These are phyloP conservation scores for Chionographis japonica DNA, from an alignment of 106 monocot species.

Conservation along the genomic window DNA sequence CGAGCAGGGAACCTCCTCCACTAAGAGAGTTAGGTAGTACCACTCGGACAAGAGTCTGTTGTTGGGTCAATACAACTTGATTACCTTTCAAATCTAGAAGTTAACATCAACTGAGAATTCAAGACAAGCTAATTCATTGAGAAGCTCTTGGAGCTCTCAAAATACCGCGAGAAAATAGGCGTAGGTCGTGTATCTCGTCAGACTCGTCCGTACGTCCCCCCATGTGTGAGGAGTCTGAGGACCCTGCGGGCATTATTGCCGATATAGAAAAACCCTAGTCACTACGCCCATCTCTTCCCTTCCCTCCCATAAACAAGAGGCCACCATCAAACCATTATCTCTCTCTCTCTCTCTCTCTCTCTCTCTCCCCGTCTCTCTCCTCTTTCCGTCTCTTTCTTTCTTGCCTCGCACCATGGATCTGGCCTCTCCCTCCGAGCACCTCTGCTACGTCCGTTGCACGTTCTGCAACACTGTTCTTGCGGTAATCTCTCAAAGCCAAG, in stretches of 20 bases:
- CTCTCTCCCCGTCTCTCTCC: slow-evolving; percentile 1
- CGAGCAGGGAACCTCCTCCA: too few relatives aligned
- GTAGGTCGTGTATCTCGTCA: not conserved
- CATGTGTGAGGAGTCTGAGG: slow-evolving; percentile 16
- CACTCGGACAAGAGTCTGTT: too few relatives aligned
- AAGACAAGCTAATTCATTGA: too few relatives aligned
- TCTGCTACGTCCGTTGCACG: slow-evolving; percentile 71
- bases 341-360: slow-evolving; percentile 6
- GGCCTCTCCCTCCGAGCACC: slow-evolving; percentile 40
- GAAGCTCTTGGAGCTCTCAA: too few relatives aligned
- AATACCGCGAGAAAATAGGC: too few relatives aligned
- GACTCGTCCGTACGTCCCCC: slow-evolving; percentile 20
- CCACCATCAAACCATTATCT: slow-evolving; percentile 3
- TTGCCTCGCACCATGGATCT: slow-evolving; percentile 35
- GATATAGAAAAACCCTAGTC: slow-evolving; percentile 33
- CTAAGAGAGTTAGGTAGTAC: too few relatives aligned
- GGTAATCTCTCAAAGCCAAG: slow-evolving; percentile 26
- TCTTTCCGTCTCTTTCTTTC: not conserved
- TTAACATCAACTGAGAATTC: not conserved
- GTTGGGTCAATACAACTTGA: too few relatives aligned
- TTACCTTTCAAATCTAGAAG: too few relatives aligned
- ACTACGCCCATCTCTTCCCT: not conserved
- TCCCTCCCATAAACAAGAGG: not conserved
- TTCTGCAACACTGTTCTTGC: slow-evolving; percentile 69
- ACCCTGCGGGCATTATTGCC: slow-evolving; percentile 29